Percentiles rank a stretch among this genome's conserved stretches.
These are phyloP conservation scores for Cladosporium sp. DNA, from an alignment of 2,329 filamentous ascomycete genomes.

Conservation along the genomic window DNA sequence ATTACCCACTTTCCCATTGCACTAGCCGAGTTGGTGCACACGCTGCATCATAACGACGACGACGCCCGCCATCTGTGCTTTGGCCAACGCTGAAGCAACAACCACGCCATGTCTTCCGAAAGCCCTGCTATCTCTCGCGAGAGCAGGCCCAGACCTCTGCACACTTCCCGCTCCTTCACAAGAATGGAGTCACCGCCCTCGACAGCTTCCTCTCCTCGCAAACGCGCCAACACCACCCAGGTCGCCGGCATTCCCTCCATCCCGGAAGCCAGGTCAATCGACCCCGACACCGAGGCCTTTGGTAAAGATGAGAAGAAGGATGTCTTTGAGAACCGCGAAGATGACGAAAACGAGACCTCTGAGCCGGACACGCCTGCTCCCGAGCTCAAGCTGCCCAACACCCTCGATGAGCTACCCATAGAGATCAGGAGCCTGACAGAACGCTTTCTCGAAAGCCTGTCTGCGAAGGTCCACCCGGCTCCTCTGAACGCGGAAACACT, in stretches of 20 bases:
- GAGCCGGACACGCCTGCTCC: slow-evolving; percentile 27
- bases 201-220: slow-evolving; percentile 35
- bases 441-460: slow-evolving; percentile 87
- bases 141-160: slow-evolving; percentile 37
- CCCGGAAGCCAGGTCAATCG: slow-evolving; percentile 44
- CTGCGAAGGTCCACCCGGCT: slow-evolving; percentile 79
- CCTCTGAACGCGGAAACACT: slow-evolving; percentile 82
- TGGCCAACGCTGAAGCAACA: slow-evolving; percentile 3
- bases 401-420: slow-evolving; percentile 87
- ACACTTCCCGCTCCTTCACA: slow-evolving; percentile 51
- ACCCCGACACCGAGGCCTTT: slow-evolving; percentile 34
- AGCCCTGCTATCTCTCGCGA: slow-evolving; percentile 8
- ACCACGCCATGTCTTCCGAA: slow-evolving; percentile 14
- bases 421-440: slow-evolving; percentile 89
- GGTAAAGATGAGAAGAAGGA: slow-evolving; percentile 40
- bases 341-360: slow-evolving; percentile 32
- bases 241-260: slow-evolving; percentile 44
- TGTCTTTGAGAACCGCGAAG: slow-evolving; percentile 44
- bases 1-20: no score
- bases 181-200: slow-evolving; percentile 40
- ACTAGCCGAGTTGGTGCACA: background rate
- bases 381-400: slow-evolving; percentile 54
- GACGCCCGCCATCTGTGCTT: slow-evolving; percentile 4
- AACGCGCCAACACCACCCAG: slow-evolving; percentile 50
- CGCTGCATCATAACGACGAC: slow-evolving; percentile 1